Evolutionary conservation across 495 filamentous ascomycete species (phyloP).

Genomic region (Staphylotrichum tortipilum): DNA sequence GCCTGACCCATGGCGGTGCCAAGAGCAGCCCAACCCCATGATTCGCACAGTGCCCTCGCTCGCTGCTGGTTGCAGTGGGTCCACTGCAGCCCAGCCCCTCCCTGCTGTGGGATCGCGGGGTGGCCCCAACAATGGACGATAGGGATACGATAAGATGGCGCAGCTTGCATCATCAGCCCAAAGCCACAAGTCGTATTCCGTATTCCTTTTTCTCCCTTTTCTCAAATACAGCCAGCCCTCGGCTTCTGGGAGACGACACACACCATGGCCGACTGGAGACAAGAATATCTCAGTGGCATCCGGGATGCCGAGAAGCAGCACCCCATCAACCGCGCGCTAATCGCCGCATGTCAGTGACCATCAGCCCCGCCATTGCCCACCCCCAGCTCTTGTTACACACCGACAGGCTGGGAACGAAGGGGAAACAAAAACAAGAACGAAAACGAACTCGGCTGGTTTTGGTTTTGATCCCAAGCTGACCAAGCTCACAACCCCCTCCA

Average conservation of each 20-base stretch:
- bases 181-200: not conserved
- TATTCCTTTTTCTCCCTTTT: not conserved
- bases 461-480: slow-evolving; percentile 11
- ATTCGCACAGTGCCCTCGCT: not conserved
- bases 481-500: not conserved
- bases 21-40: too few relatives aligned
- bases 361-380: not conserved
- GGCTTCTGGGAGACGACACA: not conserved
- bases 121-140: too few relatives aligned
- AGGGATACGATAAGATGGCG: not conserved
- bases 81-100: not conserved
- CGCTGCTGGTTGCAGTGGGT: not conserved
- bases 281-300: slow-evolving; percentile 36
- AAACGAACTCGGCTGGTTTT: too few relatives aligned
- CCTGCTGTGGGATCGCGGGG: not conserved
- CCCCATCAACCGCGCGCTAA: slow-evolving; percentile 37
- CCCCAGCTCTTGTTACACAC: not conserved
- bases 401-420: not conserved
- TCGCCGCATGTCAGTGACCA: slow-evolving; percentile 35
- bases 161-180: slow-evolving; percentile 3
- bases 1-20: too few relatives aligned
- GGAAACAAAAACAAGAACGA: too few relatives aligned
- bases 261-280: slow-evolving; percentile 39
- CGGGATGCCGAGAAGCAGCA: slow-evolving; percentile 34
- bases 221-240: too few relatives aligned